These are phyloP conservation scores for Letharia lupina DNA, from an alignment of 495 filamentous ascomycete species.

Conservation along the genomic window DNA sequence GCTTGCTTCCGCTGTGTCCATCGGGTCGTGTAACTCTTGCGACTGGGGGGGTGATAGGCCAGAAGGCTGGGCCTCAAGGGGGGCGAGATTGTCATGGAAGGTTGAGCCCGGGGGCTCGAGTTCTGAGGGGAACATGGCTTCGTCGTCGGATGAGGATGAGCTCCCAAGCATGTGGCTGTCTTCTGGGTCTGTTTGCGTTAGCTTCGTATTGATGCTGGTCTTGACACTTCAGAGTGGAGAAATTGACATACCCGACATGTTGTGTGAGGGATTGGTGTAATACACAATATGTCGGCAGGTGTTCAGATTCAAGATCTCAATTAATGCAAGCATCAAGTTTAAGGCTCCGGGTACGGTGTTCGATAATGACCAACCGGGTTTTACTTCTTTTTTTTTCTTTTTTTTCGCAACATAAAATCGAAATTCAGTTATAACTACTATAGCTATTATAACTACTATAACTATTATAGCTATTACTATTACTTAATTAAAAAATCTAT, in stretches of 20 bases:
- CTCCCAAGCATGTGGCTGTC: conserved; percentile 52
- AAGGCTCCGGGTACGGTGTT: not conserved
- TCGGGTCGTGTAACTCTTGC: conserved; percentile 15
- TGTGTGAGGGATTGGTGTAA: not conserved
- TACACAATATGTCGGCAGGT: not conserved
- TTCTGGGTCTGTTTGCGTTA: conserved; percentile 35
- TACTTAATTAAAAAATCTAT: no score
- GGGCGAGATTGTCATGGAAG: conserved; percentile 32
- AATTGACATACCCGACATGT: conserved; percentile 16
- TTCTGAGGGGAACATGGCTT: conserved; percentile 27
- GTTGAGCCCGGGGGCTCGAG: conserved; percentile 18
- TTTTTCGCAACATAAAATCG: no score
- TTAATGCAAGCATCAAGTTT: not conserved
- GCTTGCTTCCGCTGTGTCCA: conserved; percentile 10
- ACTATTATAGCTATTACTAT: no score
- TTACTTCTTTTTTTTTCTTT: no score
- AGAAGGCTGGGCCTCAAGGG: conserved; percentile 36
- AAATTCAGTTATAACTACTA: no score
- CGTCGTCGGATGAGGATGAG: conserved; percentile 36
- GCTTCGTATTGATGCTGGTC: not conserved
- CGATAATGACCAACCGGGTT: no score
- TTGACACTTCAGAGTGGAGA: not conserved
- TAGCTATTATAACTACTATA: no score
- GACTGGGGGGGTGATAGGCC: conserved; percentile 37
- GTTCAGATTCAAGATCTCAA: not conserved